Base-by-base conservation (phyloP, 108 stramenopile genomes). In the Nitzschia putrida region DNA sequence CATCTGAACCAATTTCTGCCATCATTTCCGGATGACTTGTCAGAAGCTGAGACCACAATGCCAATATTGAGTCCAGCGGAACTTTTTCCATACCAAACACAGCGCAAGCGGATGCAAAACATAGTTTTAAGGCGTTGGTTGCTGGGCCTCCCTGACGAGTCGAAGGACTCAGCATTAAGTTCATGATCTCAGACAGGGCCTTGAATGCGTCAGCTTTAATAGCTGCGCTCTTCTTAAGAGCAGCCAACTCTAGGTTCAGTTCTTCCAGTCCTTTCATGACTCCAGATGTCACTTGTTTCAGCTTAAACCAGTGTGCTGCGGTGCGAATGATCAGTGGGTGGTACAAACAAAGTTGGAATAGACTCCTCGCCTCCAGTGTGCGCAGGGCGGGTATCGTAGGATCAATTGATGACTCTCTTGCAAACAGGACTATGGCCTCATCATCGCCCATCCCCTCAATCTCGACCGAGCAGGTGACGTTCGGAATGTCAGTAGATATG, bases 201-300 rank as follows among this genome's bases (percentile, higher is more conserved):
- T 74, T 59, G 51, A 58, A 44, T 34, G 20, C 29, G 38, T 69
- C 68, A 23, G 18, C 38, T 23, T 29, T 38, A 20, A 24, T 37
- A 20, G 61, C 1, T 42, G 21, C 29, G 18, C 26, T 43, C 10
- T 71, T 42, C 14, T 42, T 44, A 0, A 54, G 61, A 25, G 29
- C 59, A 74, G 44, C 18, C 23, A 69, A 45, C 42, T 77, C 81
- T 21, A 71, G 49, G 23, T 51, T 47, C 10, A 86, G 44, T 37
- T 82, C 87, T 49, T 85, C 87, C 50, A 83, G 47, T 20, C 59
- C 83, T 44, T 80, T 80, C 0, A 57, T 20, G n/a, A 80, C 69
- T 40, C 81, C 85, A 40, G 69, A 66, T 25, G 87, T 84, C 8
- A 74, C 82, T 18, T 77, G 70, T 61, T 88, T 88, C 67, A 88